These are phyloP conservation scores for Suillus subalutaceus DNA, from an alignment of 768 basidiomycete species.

Conservation along the genomic window DNA sequence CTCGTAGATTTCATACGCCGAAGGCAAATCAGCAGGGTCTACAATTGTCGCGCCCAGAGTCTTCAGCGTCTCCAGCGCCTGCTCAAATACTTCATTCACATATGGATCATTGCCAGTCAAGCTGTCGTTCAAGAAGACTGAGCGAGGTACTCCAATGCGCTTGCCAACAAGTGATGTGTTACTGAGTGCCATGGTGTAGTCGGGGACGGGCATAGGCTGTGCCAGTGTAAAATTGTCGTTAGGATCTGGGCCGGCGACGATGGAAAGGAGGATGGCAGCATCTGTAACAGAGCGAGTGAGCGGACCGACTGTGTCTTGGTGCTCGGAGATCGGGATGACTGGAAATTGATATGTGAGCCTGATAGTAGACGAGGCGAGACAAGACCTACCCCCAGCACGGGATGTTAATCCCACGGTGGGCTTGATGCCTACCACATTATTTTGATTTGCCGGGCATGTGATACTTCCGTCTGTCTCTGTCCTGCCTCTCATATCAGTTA, in stretches of 20 bases:
- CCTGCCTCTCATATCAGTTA: slow-evolving; percentile 12
- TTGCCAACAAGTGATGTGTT: slow-evolving; percentile 50
- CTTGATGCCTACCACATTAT: slow-evolving; percentile 62
- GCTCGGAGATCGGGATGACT: slow-evolving; percentile 60
- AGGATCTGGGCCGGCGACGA: slow-evolving; percentile 57
- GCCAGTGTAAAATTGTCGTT: slow-evolving; percentile 57
- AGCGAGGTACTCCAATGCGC: slow-evolving; percentile 56
- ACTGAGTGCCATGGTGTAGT: slow-evolving; percentile 56
- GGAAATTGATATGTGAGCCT: background rate
- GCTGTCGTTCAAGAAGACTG: slow-evolving; percentile 34
- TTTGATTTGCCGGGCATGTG: slow-evolving; percentile 51
- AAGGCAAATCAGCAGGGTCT: slow-evolving; percentile 66
- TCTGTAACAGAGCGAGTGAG: slow-evolving; percentile 56
- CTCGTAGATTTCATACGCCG: slow-evolving; percentile 49
- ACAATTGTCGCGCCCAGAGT: slow-evolving; percentile 51
- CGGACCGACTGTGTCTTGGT: slow-evolving; percentile 65
- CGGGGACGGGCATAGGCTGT: slow-evolving; percentile 55
- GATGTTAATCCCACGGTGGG: slow-evolving; percentile 64
- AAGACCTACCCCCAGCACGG: slow-evolving; percentile 53
- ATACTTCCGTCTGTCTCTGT: slow-evolving; percentile 61
- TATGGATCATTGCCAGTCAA: slow-evolving; percentile 30
- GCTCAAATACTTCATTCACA: slow-evolving; percentile 41
- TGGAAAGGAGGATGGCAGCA: slow-evolving; percentile 55
- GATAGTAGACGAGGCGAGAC: background rate
- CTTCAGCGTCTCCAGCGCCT: slow-evolving; percentile 40